Conservation (phyloP, 2,329 filamentous ascomycete species). For the Penicillium sp. region DNA sequence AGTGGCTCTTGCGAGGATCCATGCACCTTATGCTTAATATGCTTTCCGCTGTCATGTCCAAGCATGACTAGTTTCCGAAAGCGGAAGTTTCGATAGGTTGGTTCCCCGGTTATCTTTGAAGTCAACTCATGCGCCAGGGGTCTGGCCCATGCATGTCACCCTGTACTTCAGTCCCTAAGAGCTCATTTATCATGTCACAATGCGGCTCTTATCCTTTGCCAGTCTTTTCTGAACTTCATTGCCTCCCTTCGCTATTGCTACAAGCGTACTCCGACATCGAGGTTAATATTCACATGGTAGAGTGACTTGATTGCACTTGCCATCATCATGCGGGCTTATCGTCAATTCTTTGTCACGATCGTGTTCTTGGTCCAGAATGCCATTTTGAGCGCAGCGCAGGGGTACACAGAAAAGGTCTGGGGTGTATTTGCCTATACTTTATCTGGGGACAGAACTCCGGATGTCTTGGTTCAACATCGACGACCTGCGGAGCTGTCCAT, state of each 20-base stretch:
- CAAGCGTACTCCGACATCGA: too few relatives aligned
- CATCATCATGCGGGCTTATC: conserved; percentile 9
- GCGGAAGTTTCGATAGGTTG: conserved; percentile 6
- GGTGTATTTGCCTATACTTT: conserved; percentile 51
- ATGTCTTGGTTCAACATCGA: conserved; percentile 27
- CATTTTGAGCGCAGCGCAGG: conserved; percentile 23
- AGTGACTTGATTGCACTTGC: neutral
- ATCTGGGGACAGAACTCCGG: conserved; percentile 52
- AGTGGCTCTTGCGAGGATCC: too few relatives aligned
- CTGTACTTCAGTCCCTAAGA: neutral
- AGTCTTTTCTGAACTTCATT: neutral
- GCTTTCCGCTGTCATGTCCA: neutral
- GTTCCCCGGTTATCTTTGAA: conserved; percentile 7
- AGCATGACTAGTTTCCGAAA: conserved; percentile 11
- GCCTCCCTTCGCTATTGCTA: too few relatives aligned
- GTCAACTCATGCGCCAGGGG: conserved; percentile 9
- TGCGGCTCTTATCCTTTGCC: neutral
- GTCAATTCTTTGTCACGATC: conserved; percentile 7
- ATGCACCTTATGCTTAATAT: neutral
- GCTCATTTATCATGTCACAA: too few relatives aligned
- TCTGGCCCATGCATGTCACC: conserved; percentile 12
- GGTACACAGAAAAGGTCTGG: conserved; percentile 35
- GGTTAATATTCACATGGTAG: too few relatives aligned
- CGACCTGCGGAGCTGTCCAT: conserved; percentile 43
- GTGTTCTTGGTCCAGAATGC: conserved; percentile 14